These are phyloP conservation scores for Fraxinus angustifolia DNA, from an alignment of 305 asterid species.

Conservation along the genomic window DNA sequence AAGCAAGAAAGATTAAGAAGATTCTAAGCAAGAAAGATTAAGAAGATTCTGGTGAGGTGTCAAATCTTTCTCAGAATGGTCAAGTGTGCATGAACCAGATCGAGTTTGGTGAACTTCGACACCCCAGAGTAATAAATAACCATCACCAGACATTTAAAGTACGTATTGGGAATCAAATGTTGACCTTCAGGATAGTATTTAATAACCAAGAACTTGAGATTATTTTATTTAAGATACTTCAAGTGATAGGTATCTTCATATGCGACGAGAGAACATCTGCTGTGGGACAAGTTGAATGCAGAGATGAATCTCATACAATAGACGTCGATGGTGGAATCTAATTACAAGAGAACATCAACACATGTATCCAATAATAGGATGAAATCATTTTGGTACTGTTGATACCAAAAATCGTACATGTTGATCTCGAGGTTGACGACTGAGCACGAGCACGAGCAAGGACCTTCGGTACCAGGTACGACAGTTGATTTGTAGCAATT, in stretches of 20 bases:
- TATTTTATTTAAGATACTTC: not conserved
- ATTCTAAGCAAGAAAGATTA: not conserved
- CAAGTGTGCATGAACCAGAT: not conserved
- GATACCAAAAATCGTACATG: too few relatives aligned
- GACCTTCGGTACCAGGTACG: too few relatives aligned
- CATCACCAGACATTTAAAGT: not conserved
- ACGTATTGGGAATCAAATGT: not conserved
- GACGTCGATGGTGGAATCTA: not conserved
- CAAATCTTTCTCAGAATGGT: not conserved
- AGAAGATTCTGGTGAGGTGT: not conserved
- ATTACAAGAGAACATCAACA: not conserved
- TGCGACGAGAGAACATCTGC: not conserved
- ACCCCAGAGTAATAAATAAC: not conserved
- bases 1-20: not conserved
- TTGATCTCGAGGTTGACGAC: too few relatives aligned
- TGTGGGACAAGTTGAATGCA: not conserved
- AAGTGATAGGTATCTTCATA: not conserved
- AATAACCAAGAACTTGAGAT: not conserved
- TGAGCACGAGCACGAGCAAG: too few relatives aligned
- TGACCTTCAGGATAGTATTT: not conserved
- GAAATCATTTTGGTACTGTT: not conserved
- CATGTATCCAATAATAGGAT: not conserved
- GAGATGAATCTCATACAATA: not conserved
- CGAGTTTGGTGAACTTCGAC: not conserved
- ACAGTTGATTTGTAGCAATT: not conserved